Percentiles rank a stretch among this genome's conserved stretches.
Evolutionary conservation across 257 asterid species (phyloP).

Genomic region (Avicennia marina): DNA sequence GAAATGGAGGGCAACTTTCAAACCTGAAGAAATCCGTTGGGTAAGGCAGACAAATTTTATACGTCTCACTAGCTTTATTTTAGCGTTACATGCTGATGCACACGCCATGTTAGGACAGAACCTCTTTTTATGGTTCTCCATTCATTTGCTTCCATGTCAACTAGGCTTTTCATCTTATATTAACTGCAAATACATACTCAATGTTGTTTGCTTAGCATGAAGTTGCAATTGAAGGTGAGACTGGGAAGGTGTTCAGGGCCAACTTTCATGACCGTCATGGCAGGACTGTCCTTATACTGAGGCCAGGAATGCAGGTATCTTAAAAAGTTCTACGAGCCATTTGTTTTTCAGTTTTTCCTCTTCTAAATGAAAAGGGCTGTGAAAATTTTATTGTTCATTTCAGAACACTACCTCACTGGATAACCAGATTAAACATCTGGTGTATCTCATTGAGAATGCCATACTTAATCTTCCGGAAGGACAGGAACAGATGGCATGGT

Average conservation of each 20-base stretch:
- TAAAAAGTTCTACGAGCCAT: slow-evolving; percentile 4
- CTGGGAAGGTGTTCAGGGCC: slow-evolving; percentile 83
- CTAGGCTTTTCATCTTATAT: too few species aligned
- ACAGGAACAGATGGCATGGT: slow-evolving; percentile 93
- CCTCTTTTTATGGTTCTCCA: too few species aligned
- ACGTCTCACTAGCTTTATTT: too few species aligned
- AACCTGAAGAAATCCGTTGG: slow-evolving; percentile 99
- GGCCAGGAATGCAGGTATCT: slow-evolving; percentile 87
- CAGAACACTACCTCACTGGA: slow-evolving; percentile 82
- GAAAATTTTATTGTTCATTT: neutral
- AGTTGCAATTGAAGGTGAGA: slow-evolving; percentile 84
- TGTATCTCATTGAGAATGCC: slow-evolving; percentile 87
- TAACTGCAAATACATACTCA: too few species aligned
- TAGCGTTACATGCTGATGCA: too few species aligned
- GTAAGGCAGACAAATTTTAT: too few species aligned
- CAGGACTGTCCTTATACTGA: slow-evolving; percentile 77
- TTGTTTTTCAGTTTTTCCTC: neutral
- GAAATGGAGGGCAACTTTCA: slow-evolving; percentile 74
- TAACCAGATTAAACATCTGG: slow-evolving; percentile 81
- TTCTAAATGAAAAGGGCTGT: neutral
- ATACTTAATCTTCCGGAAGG: slow-evolving; percentile 91
- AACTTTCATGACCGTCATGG: slow-evolving; percentile 83
- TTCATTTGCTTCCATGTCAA: too few species aligned
- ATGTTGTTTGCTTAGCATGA: slow-evolving; percentile 41
- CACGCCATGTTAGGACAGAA: too few species aligned